phyloP scores from a whole-genome alignment of 164 flowering plant genomes.

The Sextonia rubra region DNA sequence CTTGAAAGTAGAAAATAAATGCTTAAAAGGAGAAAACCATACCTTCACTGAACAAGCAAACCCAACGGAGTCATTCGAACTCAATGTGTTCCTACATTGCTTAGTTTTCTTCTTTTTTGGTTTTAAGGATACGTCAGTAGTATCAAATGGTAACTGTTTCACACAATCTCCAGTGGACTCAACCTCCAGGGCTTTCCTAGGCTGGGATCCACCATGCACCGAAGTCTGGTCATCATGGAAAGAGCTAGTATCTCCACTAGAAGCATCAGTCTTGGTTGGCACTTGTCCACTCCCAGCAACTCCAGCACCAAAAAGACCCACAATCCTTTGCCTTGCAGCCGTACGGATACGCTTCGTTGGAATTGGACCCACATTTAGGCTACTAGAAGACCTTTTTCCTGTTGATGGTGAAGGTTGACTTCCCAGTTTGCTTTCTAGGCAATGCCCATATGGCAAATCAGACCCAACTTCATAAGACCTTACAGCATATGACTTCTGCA shows the following conservation, averaged over 20 bases:
- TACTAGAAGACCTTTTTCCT: slow-evolving; percentile 62
- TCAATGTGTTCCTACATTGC: slow-evolving; percentile 27
- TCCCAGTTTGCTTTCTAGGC: slow-evolving; percentile 37
- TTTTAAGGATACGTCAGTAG: slow-evolving; percentile 56
- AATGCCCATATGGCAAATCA: slow-evolving; percentile 47
- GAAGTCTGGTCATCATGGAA: slow-evolving; percentile 92
- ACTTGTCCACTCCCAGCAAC: slow-evolving; percentile 38
- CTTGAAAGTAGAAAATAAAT: background rate
- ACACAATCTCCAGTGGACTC: slow-evolving; percentile 75
- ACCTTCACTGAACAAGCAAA: slow-evolving; percentile 21
- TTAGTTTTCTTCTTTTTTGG: slow-evolving; percentile 83
- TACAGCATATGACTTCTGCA: slow-evolving; percentile 32
- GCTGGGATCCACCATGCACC: slow-evolving; percentile 58
- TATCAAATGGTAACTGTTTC: slow-evolving; percentile 57
- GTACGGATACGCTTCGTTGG: slow-evolving; percentile 93
- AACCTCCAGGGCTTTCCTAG: slow-evolving; percentile 61
- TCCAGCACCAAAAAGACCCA: slow-evolving; percentile 52
- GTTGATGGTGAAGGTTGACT: slow-evolving; percentile 36
- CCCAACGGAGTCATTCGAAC: slow-evolving; percentile 20
- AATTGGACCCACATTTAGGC: slow-evolving; percentile 57
- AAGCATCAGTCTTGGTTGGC: slow-evolving; percentile 67
- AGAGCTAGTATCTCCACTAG: slow-evolving; percentile 96
- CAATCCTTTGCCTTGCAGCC: slow-evolving; percentile 86
- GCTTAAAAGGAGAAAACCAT: slow-evolving; percentile 5
- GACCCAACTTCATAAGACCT: slow-evolving; percentile 53